phyloP scores from a whole-genome alignment of 1,284 basidiomycete species.

The Pterula multifida region DNA sequence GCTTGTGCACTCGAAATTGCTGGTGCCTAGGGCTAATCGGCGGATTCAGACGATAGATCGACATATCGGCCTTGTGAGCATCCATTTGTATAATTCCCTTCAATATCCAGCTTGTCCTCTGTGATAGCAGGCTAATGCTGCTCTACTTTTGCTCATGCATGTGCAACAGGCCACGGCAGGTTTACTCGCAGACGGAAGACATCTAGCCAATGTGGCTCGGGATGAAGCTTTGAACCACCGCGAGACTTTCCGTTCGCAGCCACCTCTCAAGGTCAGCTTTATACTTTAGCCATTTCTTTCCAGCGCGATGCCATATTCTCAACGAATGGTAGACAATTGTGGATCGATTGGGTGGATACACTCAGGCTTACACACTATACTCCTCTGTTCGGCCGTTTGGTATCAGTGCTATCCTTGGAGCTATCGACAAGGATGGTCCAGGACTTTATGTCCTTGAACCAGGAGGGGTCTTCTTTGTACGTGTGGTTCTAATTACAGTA shows the following conservation, averaged over 20 bases:
- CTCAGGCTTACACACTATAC: slow-evolving; percentile 95
- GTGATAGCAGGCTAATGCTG: neutral
- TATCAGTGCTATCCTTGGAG: slow-evolving; percentile 84
- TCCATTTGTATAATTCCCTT: neutral
- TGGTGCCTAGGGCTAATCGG: slow-evolving; percentile 88
- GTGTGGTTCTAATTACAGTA: slow-evolving; percentile 15
- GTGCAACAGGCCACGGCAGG: slow-evolving; percentile 87
- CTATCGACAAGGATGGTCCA: slow-evolving; percentile 84
- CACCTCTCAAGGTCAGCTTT: slow-evolving; percentile 72
- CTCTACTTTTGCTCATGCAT: too few species aligned
- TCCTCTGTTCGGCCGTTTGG: slow-evolving; percentile 98
- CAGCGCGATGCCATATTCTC: neutral
- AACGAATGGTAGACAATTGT: slow-evolving; percentile 49
- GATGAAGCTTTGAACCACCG: slow-evolving; percentile 77
- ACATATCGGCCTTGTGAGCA: slow-evolving; percentile 79
- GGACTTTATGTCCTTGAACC: slow-evolving; percentile 90
- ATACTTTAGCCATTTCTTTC: slow-evolving; percentile 8
- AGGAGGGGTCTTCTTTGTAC: slow-evolving; percentile 83
- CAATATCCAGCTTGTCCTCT: neutral
- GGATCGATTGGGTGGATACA: slow-evolving; percentile 79
- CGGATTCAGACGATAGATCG: slow-evolving; percentile 90
- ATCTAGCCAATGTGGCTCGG: slow-evolving; percentile 76
- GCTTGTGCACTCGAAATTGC: slow-evolving; percentile 92
- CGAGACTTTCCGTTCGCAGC: slow-evolving; percentile 64
- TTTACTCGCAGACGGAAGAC: slow-evolving; percentile 88